Base-by-base conservation (phyloP, 495 filamentous ascomycete genomes). In the Podospora anserina region DNA sequence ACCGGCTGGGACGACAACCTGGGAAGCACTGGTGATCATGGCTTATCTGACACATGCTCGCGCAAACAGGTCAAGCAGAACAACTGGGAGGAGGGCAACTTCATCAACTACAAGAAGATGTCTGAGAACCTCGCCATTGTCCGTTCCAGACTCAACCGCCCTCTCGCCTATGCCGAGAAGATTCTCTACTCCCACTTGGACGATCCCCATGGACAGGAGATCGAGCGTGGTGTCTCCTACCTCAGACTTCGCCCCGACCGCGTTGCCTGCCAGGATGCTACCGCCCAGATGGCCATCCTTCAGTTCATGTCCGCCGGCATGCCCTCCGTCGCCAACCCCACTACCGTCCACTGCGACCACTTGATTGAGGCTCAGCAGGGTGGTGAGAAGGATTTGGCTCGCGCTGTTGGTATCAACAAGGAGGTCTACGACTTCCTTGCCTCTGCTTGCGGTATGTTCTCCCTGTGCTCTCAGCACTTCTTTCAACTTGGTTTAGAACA, bases 281-380 rank as follows among this genome's bases (percentile, higher is more conserved):
- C 96, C 30, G 95, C 95, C 69, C 95, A 99, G 88, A 99, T 98
- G 96, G 95, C 95, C 72, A 97, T 99, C 76, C 87, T 99, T 61
- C 95, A 99, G 85, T 99, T 99, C 86, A 99, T 99, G 93, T 96
- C 92, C 63, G 95, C 96, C 70, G 93, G 93, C 78, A 92, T 99
- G 90, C 90, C 92, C 68, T 90, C 90, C 53, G 96, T 98, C 68
- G 92, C 92, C 56, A 98, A 96, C 69, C 95, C 95, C 55, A 90
- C 92, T 71, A 99, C 95, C 28, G 96, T 99, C 72, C 95, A 99
- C 88, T 99, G 96, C 79, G 95, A 99, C 81, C 95, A 99, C 86
- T 88, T 99, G 86, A 99, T 99, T 81, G 95, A 98, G 85, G 95
- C 94, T 70, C 94, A 97, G 84, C 78, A 93, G 77, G 95, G 95